Evolutionary conservation across 2,329 filamentous ascomycete genomes (phyloP).

Genomic region (Sarocladiaceae sp.): DNA sequence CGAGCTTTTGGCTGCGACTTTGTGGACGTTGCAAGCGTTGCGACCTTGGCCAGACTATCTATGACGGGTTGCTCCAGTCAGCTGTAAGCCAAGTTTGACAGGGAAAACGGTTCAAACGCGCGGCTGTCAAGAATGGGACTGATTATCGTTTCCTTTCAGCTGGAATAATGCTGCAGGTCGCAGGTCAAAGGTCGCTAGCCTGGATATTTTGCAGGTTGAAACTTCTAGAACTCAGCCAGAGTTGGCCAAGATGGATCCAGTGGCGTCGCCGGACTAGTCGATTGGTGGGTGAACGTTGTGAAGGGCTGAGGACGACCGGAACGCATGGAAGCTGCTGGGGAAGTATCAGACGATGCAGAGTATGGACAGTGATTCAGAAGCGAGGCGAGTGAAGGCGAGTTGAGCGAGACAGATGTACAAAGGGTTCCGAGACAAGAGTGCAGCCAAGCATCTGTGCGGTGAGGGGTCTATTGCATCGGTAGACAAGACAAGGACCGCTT

Average conservation of each 20-base stretch:
- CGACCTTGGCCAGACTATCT: too few relatives aligned
- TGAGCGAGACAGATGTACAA: not conserved
- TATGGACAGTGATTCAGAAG: too few relatives aligned
- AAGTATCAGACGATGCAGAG: slow-evolving; percentile 5
- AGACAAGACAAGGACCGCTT: not conserved
- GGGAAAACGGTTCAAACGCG: too few relatives aligned
- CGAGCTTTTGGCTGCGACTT: not conserved
- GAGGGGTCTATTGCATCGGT: not conserved
- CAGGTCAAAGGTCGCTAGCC: not conserved
- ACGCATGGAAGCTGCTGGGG: slow-evolving; percentile 7
- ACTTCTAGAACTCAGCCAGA: slow-evolving; percentile 5
- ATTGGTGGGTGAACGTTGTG: not conserved
- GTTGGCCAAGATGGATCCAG: not conserved
- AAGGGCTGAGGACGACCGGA: not conserved
- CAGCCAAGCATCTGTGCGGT: not conserved
- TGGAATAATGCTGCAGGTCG: not conserved
- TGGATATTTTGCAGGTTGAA: not conserved
- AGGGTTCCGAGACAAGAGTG: slow-evolving; percentile 1
- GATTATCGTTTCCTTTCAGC: too few relatives aligned
- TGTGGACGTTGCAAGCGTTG: too few relatives aligned
- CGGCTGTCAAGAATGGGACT: too few relatives aligned
- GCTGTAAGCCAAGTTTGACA: too few relatives aligned
- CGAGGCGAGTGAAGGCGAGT: too few relatives aligned
- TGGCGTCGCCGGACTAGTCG: slow-evolving; percentile 1
- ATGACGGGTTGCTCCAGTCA: too few relatives aligned